Conservation (phyloP, 805 yeast species). For the Candida taoyuanica region DNA sequence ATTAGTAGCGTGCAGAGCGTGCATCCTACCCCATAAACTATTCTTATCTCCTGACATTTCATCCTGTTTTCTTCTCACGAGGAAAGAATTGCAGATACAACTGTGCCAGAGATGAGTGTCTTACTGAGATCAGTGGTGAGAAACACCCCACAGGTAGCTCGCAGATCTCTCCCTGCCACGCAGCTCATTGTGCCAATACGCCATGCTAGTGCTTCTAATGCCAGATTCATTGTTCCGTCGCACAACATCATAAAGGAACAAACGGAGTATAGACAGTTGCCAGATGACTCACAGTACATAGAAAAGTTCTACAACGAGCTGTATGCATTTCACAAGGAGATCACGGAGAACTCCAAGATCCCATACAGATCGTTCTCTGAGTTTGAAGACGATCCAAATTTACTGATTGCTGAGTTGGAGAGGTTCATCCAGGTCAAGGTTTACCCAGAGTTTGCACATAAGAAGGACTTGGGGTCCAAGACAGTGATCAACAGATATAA, state of each 20-base stretch:
- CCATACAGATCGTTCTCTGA: slow-evolving; percentile 32
- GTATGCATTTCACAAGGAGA: slow-evolving; percentile 28
- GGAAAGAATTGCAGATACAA: background rate
- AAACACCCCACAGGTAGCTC: too few species aligned
- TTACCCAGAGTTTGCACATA: slow-evolving; percentile 19
- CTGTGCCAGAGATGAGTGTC: background rate
- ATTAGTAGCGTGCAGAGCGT: too few species aligned
- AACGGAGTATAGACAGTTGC: slow-evolving; percentile 41
- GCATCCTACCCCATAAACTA: too few species aligned
- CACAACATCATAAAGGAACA: slow-evolving; percentile 21
- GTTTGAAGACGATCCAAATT: slow-evolving; percentile 35
- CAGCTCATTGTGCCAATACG: too few species aligned
- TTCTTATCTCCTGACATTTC: background rate
- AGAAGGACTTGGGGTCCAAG: slow-evolving; percentile 15
- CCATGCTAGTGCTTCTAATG: slow-evolving; percentile 13
- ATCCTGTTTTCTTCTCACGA: background rate
- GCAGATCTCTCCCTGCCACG: too few species aligned
- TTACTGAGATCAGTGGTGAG: too few species aligned
- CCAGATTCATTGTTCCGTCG: slow-evolving; percentile 16
- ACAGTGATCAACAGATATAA: slow-evolving; percentile 27
- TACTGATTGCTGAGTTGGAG: slow-evolving; percentile 36
- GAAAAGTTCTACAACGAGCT: slow-evolving; percentile 45
- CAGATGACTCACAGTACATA: slow-evolving; percentile 49
- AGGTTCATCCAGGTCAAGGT: slow-evolving; percentile 33
- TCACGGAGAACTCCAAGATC: slow-evolving; percentile 22